phyloP scores from a whole-genome alignment of 2,329 filamentous ascomycete species.

The Penicillium sp. region DNA sequence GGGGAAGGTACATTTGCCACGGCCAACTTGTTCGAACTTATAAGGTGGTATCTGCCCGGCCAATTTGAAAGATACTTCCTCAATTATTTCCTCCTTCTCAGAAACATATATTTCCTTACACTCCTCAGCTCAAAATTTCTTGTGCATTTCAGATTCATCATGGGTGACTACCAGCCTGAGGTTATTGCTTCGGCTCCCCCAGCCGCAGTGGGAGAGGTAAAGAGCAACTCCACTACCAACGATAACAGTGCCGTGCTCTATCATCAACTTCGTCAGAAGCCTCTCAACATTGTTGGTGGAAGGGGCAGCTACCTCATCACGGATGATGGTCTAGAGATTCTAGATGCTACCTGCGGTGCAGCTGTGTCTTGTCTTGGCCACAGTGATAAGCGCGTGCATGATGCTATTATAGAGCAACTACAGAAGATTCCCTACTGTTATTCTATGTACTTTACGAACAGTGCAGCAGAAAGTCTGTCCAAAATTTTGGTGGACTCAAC shows the following conservation, averaged over 20 bases:
- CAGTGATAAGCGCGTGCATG: conserved; percentile 62
- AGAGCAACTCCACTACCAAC: background rate
- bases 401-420: conserved; percentile 64
- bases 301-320: conserved; percentile 54
- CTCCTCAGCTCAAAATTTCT: background rate
- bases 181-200: background rate
- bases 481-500: conserved; percentile 54
- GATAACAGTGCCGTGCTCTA: conserved; percentile 50
- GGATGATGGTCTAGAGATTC: conserved; percentile 58
- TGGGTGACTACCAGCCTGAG: conserved; percentile 27
- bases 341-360: conserved; percentile 73
- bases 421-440: conserved; percentile 61
- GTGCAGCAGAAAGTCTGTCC: conserved; percentile 56
- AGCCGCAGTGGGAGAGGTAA: background rate
- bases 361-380: conserved; percentile 75
- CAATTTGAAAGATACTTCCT: background rate
- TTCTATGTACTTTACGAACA: conserved; percentile 60
- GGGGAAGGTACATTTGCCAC: background rate
- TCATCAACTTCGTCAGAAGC: conserved; percentile 49
- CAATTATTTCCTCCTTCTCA: no score
- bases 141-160: conserved; percentile 7
- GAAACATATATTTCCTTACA: background rate
- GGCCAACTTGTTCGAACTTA: background rate
- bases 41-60: background rate
- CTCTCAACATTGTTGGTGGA: conserved; percentile 50